Evolutionary conservation across 176 grass and related monocot genomes (phyloP).

Genomic region (Aegilops umbellulata): DNA sequence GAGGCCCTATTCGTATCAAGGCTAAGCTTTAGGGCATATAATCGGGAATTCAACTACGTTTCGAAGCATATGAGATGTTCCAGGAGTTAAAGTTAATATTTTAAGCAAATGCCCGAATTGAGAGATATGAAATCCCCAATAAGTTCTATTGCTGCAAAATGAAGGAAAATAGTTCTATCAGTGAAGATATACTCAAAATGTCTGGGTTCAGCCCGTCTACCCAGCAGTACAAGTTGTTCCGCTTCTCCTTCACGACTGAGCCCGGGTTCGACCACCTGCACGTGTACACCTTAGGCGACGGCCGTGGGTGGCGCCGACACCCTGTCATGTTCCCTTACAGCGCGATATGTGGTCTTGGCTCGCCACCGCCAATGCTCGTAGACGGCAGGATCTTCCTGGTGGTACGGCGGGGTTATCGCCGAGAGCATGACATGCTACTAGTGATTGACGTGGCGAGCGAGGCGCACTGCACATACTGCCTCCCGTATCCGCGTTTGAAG

Average conservation of each 20-base stretch:
- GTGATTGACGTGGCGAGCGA: neutral
- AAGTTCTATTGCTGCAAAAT: no score
- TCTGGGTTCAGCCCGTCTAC: neutral
- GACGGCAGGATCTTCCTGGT: neutral
- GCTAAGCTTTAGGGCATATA: no score
- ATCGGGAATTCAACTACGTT: no score
- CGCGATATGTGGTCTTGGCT: neutral
- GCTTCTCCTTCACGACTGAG: neutral
- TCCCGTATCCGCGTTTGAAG: neutral
- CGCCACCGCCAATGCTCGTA: neutral
- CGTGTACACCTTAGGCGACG: neutral
- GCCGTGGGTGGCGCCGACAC: no score
- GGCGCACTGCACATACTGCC: neutral
- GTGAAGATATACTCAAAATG: no score
- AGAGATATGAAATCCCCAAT: no score
- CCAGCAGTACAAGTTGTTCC: neutral
- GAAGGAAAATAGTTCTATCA: no score
- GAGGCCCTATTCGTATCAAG: no score
- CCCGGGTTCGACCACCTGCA: neutral
- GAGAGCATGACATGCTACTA: neutral
- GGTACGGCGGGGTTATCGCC: no score
- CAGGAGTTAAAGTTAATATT: no score
- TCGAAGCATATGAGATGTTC: no score
- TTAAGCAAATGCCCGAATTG: no score
- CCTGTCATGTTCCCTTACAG: neutral